These are phyloP conservation scores for Cylindrotheca fusiformis DNA, from an alignment of 108 stramenopile genomes.

Conservation along the genomic window DNA sequence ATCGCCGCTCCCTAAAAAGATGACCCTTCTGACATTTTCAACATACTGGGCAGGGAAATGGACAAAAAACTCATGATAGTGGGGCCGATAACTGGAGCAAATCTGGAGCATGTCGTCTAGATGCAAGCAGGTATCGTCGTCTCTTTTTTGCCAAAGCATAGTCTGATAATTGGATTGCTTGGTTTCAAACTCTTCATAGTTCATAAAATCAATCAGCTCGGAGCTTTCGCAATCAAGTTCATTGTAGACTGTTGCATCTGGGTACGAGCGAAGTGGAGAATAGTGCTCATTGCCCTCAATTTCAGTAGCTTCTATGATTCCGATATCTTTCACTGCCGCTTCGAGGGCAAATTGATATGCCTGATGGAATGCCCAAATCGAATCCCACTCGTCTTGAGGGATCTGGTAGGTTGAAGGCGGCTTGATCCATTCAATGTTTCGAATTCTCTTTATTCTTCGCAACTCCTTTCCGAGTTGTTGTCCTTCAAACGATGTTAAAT, in stretches of 20 bases:
- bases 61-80: conserved; percentile 46
- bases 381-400: conserved; percentile 29
- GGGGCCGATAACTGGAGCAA: conserved; percentile 41
- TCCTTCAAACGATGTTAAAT: no score
- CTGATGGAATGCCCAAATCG: conserved; percentile 16
- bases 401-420: no score
- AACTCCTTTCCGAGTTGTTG: no score
- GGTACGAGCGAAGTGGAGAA: background rate
- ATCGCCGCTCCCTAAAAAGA: conserved; percentile 42
- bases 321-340: conserved; percentile 7
- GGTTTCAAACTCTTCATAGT: conserved; percentile 18
- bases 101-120: conserved; percentile 60
- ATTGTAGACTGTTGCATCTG: background rate
- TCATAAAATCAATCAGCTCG: conserved; percentile 4
- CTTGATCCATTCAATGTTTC: no score
- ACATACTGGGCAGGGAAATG: conserved; percentile 41
- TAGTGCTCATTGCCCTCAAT: background rate
- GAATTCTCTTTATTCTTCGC: no score
- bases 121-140: conserved; percentile 61
- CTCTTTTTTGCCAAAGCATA: conserved; percentile 16
- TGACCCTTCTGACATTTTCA: conserved; percentile 6
- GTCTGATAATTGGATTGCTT: conserved; percentile 30
- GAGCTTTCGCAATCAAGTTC: conserved; percentile 4
- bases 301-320: background rate
- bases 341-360: conserved; percentile 32